These are phyloP conservation scores for Saccharomyces pastorianus DNA, from an alignment of 1,139 yeast species.

Conservation along the genomic window DNA sequence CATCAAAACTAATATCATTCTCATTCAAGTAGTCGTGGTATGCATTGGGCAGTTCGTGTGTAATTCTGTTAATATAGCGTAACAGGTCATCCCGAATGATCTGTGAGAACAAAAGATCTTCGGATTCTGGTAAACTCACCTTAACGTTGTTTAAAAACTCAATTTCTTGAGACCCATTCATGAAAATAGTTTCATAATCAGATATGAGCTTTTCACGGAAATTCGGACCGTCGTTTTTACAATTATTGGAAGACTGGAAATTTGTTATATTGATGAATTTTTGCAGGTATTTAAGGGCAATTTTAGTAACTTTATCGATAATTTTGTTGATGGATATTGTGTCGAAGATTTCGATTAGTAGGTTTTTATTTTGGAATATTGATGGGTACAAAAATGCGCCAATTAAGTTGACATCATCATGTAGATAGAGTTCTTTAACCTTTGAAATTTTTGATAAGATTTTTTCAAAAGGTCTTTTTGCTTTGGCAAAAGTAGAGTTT, in stretches of 20 bases:
- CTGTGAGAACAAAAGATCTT: background rate
- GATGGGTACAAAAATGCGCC: constrained; percentile 4
- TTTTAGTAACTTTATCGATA: background rate
- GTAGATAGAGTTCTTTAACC: background rate
- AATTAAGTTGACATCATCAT: constrained; percentile 1
- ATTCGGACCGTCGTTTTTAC: background rate
- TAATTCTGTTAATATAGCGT: background rate
- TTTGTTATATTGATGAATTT: constrained; percentile 1
- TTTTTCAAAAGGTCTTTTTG: background rate
- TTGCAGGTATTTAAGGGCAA: background rate
- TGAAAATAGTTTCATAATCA: background rate
- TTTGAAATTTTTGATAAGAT: background rate
- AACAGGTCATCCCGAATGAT: background rate
- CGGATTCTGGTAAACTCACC: background rate
- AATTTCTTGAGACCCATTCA: background rate
- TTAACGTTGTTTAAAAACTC: background rate
- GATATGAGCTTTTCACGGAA: background rate
- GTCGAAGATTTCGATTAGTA: background rate
- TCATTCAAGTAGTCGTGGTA: background rate
- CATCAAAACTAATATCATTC: background rate
- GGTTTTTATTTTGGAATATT: background rate
- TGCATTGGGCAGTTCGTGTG: background rate
- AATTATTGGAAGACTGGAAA: background rate
- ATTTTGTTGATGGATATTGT: constrained; percentile 1
- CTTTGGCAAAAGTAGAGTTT: background rate